Conservation (phyloP, 345 rosid genomes). For the Salix caprea region DNA sequence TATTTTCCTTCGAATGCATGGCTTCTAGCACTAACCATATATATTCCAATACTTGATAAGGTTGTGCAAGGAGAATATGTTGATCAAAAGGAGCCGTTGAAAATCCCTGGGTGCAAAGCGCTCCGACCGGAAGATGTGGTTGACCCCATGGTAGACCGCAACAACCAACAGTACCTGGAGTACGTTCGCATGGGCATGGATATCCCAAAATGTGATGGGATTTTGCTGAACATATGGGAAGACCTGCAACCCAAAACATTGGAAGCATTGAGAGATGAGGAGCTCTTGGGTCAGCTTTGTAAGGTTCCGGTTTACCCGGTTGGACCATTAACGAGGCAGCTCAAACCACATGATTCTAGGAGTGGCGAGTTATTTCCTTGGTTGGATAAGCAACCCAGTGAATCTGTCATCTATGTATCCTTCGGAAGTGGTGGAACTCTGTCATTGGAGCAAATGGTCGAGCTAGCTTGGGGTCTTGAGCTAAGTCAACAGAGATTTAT, state of each 20-base stretch:
- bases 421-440: conserved; percentile 42
- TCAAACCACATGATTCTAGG: neutral
- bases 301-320: neutral
- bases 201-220: neutral
- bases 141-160: neutral
- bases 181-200: neutral
- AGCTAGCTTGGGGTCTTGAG: conserved; percentile 48
- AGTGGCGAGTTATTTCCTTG: conserved; percentile 14
- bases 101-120: conserved; percentile 2
- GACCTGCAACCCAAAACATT: conserved; percentile 8
- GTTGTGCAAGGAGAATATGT: conserved; percentile 6
- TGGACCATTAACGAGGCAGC: conserved; percentile 7
- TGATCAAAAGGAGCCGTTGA: conserved; percentile 1
- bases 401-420: conserved; percentile 47
- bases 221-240: conserved; percentile 23
- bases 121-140: conserved; percentile 1
- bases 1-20: conserved; percentile 50
- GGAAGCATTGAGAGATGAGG: neutral
- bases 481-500: conserved; percentile 35
- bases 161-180: neutral
- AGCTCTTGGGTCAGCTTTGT: neutral
- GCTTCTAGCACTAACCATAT: conserved; percentile 11
- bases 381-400: conserved; percentile 36
- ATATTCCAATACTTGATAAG: neutral
- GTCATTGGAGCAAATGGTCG: conserved; percentile 29